Evolutionary conservation across 257 asterid species (phyloP).

Genomic region (Mentha longifolia): DNA sequence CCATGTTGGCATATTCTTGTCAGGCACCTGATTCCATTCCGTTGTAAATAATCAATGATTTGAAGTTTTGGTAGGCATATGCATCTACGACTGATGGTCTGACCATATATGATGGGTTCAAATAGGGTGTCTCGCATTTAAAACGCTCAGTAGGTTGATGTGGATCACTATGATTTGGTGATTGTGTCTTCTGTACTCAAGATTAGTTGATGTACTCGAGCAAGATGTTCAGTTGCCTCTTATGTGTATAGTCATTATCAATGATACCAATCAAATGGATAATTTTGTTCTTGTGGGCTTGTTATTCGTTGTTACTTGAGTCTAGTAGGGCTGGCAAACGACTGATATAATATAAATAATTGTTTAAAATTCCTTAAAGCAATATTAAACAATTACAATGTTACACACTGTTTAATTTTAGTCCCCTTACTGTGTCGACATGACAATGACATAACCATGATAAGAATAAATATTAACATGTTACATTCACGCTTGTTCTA

Average conservation of each 20-base stretch:
- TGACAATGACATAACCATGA: too few relatives aligned
- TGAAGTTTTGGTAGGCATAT: neutral
- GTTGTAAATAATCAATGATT: neutral
- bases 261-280: neutral
- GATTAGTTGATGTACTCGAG: slow-evolving; percentile 3
- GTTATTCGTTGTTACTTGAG: too few relatives aligned
- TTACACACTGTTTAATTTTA: too few relatives aligned
- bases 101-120: neutral
- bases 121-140: neutral
- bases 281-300: slow-evolving; percentile 9
- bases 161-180: neutral
- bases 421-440: too few relatives aligned
- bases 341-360: too few relatives aligned
- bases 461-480: too few relatives aligned
- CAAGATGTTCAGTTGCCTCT: slow-evolving; percentile 5
- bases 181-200: neutral
- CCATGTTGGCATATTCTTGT: neutral
- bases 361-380: too few relatives aligned
- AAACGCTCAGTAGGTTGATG: neutral
- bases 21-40: neutral
- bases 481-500: neutral
- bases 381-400: too few relatives aligned
- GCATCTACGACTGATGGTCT: neutral
- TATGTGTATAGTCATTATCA: neutral
- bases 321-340: too few relatives aligned